Percentiles rank a stretch among this genome's conserved stretches.
These are phyloP conservation scores for Yarrowia galli DNA, from an alignment of 1,139 yeast species.

Conservation along the genomic window DNA sequence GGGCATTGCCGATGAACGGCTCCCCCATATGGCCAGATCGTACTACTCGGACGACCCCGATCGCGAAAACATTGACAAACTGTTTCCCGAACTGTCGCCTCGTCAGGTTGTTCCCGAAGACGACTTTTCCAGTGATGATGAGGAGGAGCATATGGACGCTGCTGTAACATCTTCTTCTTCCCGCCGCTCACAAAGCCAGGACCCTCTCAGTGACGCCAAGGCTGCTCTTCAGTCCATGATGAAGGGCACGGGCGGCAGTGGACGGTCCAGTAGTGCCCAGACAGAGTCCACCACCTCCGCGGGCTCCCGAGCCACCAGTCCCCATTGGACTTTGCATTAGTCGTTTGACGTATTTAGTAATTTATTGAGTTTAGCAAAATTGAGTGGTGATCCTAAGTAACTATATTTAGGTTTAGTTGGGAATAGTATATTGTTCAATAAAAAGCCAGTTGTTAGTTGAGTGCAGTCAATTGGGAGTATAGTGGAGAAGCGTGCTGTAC, in stretches of 20 bases:
- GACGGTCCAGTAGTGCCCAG: conserved; percentile 3
- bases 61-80: conserved; percentile 28
- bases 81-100: conserved; percentile 36
- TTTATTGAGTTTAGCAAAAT: conserved; percentile 7
- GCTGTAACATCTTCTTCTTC: too few relatives aligned
- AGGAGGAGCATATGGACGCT: conserved; percentile 15
- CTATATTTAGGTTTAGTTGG: too few relatives aligned
- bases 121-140: conserved; percentile 11
- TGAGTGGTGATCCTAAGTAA: too few relatives aligned
- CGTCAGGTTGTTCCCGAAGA: conserved; percentile 28
- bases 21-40: conserved; percentile 5
- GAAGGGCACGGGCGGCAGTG: too few relatives aligned
- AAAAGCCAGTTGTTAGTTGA: too few relatives aligned
- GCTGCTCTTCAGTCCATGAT: conserved; percentile 34
- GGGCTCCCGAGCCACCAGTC: conserved; percentile 10
- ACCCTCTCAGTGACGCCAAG: conserved; percentile 34
- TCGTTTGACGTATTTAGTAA: too few relatives aligned
- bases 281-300: not conserved
- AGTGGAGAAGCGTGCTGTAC: too few relatives aligned
- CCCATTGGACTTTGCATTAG: conserved; percentile 25
- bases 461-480: too few relatives aligned
- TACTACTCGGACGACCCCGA: conserved; percentile 34
- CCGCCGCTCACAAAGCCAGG: conserved; percentile 16
- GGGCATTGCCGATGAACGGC: conserved; percentile 26
- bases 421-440: too few relatives aligned